Percentiles rank a stretch among this genome's conserved stretches.
These are phyloP conservation scores for Carallia pectinifolia DNA, from an alignment of 345 rosid genomes.

Conservation along the genomic window DNA sequence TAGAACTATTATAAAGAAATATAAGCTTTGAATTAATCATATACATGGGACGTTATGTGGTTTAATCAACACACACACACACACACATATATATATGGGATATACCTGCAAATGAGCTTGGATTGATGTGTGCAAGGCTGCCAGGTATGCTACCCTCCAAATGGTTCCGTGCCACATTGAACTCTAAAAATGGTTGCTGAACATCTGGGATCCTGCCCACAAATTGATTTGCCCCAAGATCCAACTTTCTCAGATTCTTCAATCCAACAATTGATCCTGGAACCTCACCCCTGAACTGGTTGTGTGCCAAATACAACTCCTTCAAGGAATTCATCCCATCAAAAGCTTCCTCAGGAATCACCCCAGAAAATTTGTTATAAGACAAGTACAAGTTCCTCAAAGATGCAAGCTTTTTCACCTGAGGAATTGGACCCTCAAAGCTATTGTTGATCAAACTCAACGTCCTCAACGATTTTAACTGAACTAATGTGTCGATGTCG, in stretches of 20 bases:
- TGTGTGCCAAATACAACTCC: slow-evolving; percentile 52
- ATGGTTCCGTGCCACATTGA: slow-evolving; percentile 50
- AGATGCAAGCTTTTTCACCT: slow-evolving; percentile 31
- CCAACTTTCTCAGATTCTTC: slow-evolving; percentile 43
- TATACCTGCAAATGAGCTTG: slow-evolving; percentile 49
- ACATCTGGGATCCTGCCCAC: slow-evolving; percentile 56
- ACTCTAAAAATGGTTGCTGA: slow-evolving; percentile 32
- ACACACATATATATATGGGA: background rate
- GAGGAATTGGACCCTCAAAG: slow-evolving; percentile 60
- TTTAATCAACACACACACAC: background rate
- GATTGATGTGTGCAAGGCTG: slow-evolving; percentile 32
- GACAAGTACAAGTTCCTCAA: slow-evolving; percentile 56
- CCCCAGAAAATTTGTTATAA: slow-evolving; percentile 52
- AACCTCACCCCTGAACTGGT: slow-evolving; percentile 48
- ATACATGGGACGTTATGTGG: background rate
- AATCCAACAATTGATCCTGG: slow-evolving; percentile 50
- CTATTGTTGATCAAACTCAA: slow-evolving; percentile 59
- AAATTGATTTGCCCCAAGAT: slow-evolving; percentile 55
- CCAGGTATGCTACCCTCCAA: slow-evolving; percentile 55
- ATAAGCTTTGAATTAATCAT: background rate
- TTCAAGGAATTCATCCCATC: slow-evolving; percentile 45
- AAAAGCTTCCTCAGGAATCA: slow-evolving; percentile 42
- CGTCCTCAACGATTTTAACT: slow-evolving; percentile 37
- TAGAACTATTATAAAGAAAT: too few species aligned
- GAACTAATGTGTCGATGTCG: slow-evolving; percentile 39